Percentiles rank a stretch among this genome's conserved stretches.
phyloP scores from a whole-genome alignment of 371 early-diverging fungal species.

The Dinochytrium kinnereticum region DNA sequence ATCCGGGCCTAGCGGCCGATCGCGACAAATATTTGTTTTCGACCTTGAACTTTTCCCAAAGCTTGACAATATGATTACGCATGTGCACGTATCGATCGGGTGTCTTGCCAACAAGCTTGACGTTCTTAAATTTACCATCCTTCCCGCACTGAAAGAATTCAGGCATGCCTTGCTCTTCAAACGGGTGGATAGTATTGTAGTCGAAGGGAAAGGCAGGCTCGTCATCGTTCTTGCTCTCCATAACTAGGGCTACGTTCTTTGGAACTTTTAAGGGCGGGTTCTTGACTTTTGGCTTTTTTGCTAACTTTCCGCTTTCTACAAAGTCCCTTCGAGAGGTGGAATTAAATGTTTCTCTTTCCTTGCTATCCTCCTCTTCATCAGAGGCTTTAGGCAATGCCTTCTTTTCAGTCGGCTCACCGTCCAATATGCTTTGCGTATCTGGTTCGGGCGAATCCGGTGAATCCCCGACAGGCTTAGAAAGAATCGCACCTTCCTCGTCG shows the following conservation, averaged over 20 bases:
- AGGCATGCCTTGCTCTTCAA: slow-evolving; percentile 28
- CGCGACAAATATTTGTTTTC: slow-evolving; percentile 71
- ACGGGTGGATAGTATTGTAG: slow-evolving; percentile 16
- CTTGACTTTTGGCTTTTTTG: no score
- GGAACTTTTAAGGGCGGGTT: no score
- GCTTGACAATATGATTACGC: slow-evolving; percentile 79
- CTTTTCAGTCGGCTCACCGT: background rate
- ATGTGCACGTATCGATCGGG: slow-evolving; percentile 85
- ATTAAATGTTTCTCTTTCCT: no score
- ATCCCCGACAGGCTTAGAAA: background rate
- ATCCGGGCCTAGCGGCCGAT: slow-evolving; percentile 67
- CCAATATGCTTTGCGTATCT: background rate
- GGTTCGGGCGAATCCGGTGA: slow-evolving; percentile 43
- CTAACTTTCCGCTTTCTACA: background rate
- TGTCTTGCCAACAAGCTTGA: slow-evolving; percentile 63
- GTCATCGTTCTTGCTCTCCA: no score
- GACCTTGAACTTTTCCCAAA: slow-evolving; percentile 63
- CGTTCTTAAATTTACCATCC: slow-evolving; percentile 22
- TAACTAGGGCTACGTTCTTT: no score
- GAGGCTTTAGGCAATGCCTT: background rate
- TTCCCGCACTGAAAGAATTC: slow-evolving; percentile 30
- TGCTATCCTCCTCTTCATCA: background rate
- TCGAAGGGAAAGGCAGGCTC: slow-evolving; percentile 4
- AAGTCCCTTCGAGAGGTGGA: slow-evolving; percentile 3
- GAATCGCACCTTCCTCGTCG: no score